A percentile compares a stretch with the other conserved stretches of the same genome.
These are phyloP conservation scores for Bruguiera sexangula DNA, from an alignment of 345 rosid genomes.

Conservation along the genomic window DNA sequence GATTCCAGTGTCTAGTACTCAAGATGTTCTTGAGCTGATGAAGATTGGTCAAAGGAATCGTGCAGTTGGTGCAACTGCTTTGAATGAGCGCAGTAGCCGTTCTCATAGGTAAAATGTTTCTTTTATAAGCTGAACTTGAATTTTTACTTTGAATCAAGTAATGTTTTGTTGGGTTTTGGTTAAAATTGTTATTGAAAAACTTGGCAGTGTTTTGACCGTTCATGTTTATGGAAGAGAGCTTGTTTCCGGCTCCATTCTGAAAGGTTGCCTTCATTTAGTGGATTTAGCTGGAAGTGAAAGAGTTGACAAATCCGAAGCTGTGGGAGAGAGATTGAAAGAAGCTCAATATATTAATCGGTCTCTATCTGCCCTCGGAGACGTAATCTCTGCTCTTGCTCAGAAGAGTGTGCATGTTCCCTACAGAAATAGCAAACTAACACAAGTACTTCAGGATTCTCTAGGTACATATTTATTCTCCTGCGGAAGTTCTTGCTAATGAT, in stretches of 20 bases:
- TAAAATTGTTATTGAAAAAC: background rate
- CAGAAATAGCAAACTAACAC: slow-evolving; percentile 96
- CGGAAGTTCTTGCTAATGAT: background rate
- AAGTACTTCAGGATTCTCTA: slow-evolving; percentile 88
- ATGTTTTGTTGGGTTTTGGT: background rate
- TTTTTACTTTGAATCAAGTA: background rate
- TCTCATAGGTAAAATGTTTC: slow-evolving; percentile 66
- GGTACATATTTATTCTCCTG: slow-evolving; percentile 36
- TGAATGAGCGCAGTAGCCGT: slow-evolving; percentile 94
- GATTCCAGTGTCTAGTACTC: slow-evolving; percentile 75
- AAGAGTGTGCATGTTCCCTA: slow-evolving; percentile 90
- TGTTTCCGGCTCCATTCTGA: slow-evolving; percentile 71
- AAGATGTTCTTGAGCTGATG: slow-evolving; percentile 93
- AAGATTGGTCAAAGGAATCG: slow-evolving; percentile 87
- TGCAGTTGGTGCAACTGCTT: slow-evolving; percentile 95
- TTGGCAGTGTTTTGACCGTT: slow-evolving; percentile 77
- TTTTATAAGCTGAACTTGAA: background rate
- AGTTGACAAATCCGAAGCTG: slow-evolving; percentile 95
- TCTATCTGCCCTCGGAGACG: slow-evolving; percentile 94
- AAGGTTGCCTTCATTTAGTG: slow-evolving; percentile 91
- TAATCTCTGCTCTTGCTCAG: slow-evolving; percentile 90
- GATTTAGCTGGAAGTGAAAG: slow-evolving; percentile 99
- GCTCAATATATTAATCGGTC: slow-evolving; percentile 95
- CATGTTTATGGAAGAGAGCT: slow-evolving; percentile 89
- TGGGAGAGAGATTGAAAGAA: slow-evolving; percentile 94